These are phyloP conservation scores for Stereum hirsutum DNA, from an alignment of 1,284 basidiomycete genomes.

Conservation along the genomic window DNA sequence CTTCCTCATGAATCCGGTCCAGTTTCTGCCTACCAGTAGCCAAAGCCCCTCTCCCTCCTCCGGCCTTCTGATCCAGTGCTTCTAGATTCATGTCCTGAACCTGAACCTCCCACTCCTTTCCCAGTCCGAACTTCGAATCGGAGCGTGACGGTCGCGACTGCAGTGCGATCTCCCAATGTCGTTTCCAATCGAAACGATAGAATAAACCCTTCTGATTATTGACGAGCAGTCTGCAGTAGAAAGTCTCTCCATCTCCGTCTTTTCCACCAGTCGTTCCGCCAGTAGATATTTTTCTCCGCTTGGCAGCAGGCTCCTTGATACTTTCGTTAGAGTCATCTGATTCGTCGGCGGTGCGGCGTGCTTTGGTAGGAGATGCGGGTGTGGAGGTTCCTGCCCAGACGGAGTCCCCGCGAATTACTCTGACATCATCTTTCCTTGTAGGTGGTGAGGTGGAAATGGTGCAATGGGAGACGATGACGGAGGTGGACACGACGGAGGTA, in stretches of 20 bases:
- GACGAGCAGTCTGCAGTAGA: conserved; percentile 48
- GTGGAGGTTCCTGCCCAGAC: too few relatives aligned
- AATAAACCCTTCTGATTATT: conserved; percentile 51
- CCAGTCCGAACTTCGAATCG: too few relatives aligned
- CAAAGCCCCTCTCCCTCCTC: conserved; percentile 6
- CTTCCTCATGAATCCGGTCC: conserved; percentile 3
- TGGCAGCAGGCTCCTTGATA: conserved; percentile 2
- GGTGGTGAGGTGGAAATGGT: too few relatives aligned
- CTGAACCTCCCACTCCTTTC: too few relatives aligned
- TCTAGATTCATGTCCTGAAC: too few relatives aligned
- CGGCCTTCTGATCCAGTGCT: conserved; percentile 16
- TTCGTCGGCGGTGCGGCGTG: too few relatives aligned
- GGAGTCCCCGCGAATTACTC: too few relatives aligned
- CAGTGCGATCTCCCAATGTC: conserved; percentile 32
- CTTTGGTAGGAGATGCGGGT: too few relatives aligned
- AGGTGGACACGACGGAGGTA: conserved; percentile 36
- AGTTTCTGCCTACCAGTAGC: conserved; percentile 4
- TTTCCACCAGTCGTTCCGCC: conserved; percentile 1
- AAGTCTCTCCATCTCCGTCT: conserved; percentile 22
- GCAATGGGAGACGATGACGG: conserved; percentile 42
- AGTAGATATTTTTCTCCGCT: conserved; percentile 5
- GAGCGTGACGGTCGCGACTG: too few relatives aligned
- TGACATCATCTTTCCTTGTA: too few relatives aligned
- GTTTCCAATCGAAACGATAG: conserved; percentile 52
- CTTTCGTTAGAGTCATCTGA: conserved; percentile 10